A percentile compares a stretch with the other conserved stretches of the same genome.
Conservation (phyloP, 2,329 filamentous ascomycete genomes). For the Epichloe elymi region DNA sequence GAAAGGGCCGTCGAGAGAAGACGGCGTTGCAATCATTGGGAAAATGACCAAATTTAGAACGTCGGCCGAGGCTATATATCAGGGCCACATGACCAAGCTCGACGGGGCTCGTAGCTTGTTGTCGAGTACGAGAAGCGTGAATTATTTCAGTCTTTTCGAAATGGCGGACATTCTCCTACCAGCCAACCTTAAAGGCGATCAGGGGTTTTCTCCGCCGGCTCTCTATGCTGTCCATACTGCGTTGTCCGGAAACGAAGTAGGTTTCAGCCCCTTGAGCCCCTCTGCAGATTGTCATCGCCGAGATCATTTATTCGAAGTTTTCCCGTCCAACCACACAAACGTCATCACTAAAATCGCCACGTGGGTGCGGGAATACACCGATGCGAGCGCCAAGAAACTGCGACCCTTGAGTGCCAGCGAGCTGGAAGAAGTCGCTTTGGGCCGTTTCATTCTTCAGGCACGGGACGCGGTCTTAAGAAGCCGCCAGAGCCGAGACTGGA, state of each 20-base stretch:
- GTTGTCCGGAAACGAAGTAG: conserved; percentile 44
- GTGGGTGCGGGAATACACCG: conserved; percentile 21
- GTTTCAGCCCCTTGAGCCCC: conserved; percentile 40
- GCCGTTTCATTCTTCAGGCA: conserved; percentile 36
- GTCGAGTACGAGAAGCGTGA: conserved; percentile 22
- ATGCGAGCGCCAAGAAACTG: conserved; percentile 8
- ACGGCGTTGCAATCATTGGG: conserved; percentile 29
- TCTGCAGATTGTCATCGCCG: conserved; percentile 33
- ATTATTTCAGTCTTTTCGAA: conserved; percentile 37
- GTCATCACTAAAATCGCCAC: conserved; percentile 18
- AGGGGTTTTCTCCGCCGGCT: conserved; percentile 28
- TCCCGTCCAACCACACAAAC: conserved; percentile 17
- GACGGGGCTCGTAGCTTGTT: conserved; percentile 32
- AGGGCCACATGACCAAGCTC: conserved; percentile 32
- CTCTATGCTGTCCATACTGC: conserved; percentile 61
- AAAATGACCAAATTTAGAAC: conserved; percentile 34
- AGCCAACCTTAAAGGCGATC: conserved; percentile 19
- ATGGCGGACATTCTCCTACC: conserved; percentile 33
- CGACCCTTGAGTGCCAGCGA: conserved; percentile 8
- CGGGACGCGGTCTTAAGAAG: conserved; percentile 36
- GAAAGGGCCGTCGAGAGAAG: conserved; percentile 30
- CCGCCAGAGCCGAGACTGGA: conserved; percentile 35
- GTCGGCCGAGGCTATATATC: conserved; percentile 31
- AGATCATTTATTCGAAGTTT: conserved; percentile 47
- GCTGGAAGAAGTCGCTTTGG: conserved; percentile 16